Percentiles rank a stretch among this genome's conserved stretches.
Conservation (phyloP, 2,329 filamentous ascomycete genomes). For the Tympanopsis confertula region DNA sequence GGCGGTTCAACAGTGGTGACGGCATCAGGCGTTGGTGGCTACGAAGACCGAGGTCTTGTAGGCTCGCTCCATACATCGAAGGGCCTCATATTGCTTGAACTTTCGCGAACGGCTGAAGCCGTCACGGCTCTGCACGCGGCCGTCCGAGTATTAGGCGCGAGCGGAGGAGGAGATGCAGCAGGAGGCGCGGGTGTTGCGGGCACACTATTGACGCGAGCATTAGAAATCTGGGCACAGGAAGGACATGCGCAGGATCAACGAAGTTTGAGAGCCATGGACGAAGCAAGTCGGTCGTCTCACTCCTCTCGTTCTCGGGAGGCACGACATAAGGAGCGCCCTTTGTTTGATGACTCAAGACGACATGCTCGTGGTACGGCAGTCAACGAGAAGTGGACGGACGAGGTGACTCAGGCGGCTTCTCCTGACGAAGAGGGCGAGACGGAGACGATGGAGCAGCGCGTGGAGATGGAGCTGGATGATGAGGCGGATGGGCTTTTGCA, state of each 20-base stretch:
- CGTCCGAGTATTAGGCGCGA: slow-evolving; percentile 28
- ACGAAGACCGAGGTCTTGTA: slow-evolving; percentile 29
- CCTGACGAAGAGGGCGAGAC: slow-evolving; percentile 4
- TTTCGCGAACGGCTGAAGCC: slow-evolving; percentile 42
- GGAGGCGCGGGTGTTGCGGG: slow-evolving; percentile 31
- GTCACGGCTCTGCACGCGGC: slow-evolving; percentile 46
- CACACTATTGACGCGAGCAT: slow-evolving; percentile 26
- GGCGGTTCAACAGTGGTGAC: slow-evolving; percentile 18
- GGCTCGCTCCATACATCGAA: slow-evolving; percentile 30
- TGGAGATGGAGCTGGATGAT: slow-evolving; percentile 26
- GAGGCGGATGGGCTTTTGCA: slow-evolving; percentile 26
- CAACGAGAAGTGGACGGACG: slow-evolving; percentile 20
- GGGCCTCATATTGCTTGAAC: slow-evolving; percentile 44
- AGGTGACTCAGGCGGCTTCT: slow-evolving; percentile 16
- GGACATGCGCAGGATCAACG: slow-evolving; percentile 12
- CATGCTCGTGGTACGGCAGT: slow-evolving; percentile 10
- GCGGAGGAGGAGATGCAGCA: slow-evolving; percentile 26
- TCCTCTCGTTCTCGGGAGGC: background rate
- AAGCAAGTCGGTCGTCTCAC: background rate
- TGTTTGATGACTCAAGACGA: too few species aligned
- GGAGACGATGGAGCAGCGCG: slow-evolving; percentile 15
- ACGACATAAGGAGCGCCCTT: background rate
- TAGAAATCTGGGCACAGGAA: slow-evolving; percentile 31
- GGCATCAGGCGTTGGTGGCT: slow-evolving; percentile 26
- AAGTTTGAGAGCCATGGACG: slow-evolving; percentile 7